Conservation (phyloP, 2,329 filamentous ascomycete species). For the Leptographium procerum region DNA sequence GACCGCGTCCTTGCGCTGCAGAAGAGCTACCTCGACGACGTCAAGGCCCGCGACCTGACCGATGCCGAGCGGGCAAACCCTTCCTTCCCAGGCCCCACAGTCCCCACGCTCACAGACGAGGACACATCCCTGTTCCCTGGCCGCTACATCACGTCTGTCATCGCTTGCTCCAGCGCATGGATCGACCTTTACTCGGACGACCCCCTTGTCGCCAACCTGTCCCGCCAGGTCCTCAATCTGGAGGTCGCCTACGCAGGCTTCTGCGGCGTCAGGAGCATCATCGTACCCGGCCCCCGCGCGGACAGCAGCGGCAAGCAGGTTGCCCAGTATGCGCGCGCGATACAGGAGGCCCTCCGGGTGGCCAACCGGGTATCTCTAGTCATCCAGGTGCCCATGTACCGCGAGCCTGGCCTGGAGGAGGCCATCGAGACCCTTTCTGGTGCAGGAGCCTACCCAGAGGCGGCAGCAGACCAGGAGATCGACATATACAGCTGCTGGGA, state of each 20-base stretch:
- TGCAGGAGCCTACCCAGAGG: slow-evolving; percentile 23
- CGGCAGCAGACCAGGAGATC: slow-evolving; percentile 33
- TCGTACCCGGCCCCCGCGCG: slow-evolving; percentile 66
- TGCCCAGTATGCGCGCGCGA: slow-evolving; percentile 70
- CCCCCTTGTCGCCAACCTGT: slow-evolving; percentile 73
- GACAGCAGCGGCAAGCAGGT: slow-evolving; percentile 37
- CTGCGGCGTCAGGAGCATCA: slow-evolving; percentile 74
- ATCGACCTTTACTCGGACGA: slow-evolving; percentile 80
- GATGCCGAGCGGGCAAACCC: slow-evolving; percentile 30
- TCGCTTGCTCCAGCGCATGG: slow-evolving; percentile 80
- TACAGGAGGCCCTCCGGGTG: slow-evolving; percentile 67
- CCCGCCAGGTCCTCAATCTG: slow-evolving; percentile 77
- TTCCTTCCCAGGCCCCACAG: slow-evolving; percentile 42
- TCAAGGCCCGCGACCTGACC: slow-evolving; percentile 21
- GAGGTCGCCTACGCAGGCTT: slow-evolving; percentile 94
- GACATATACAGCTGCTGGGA: slow-evolving; percentile 81
- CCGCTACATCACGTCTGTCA: slow-evolving; percentile 57
- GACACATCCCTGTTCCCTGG: slow-evolving; percentile 66
- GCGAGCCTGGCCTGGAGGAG: slow-evolving; percentile 50
- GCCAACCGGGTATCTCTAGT: slow-evolving; percentile 70
- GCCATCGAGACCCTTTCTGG: slow-evolving; percentile 40
- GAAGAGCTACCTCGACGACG: slow-evolving; percentile 39
- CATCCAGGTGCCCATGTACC: slow-evolving; percentile 74
- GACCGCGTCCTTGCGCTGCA: slow-evolving; percentile 54
- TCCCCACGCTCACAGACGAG: slow-evolving; percentile 61